phyloP scores from a whole-genome alignment of 2,329 filamentous ascomycete genomes.

The Xylaria sp. region DNA sequence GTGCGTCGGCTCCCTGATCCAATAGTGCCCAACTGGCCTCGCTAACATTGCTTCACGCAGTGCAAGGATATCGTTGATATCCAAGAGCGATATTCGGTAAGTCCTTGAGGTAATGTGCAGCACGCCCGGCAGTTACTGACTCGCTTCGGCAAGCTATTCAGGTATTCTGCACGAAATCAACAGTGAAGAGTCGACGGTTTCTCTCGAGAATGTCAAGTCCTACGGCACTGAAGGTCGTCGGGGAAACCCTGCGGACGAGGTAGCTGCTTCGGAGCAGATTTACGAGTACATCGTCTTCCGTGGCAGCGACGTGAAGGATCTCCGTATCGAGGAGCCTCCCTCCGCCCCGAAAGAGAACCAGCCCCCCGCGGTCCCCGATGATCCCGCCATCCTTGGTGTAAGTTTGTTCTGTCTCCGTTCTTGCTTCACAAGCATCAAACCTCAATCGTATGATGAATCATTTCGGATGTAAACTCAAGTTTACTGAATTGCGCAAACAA shows the following conservation, averaged over 20 bases:
- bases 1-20: conserved; percentile 34
- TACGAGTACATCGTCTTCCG: conserved; percentile 99
- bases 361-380: conserved; percentile 76
- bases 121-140: conserved; percentile 15
- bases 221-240: conserved; percentile 91
- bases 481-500: conserved; percentile 89
- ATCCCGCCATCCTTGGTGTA: conserved; percentile 95
- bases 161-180: conserved; percentile 97
- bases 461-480: conserved; percentile 91
- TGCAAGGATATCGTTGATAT: conserved; percentile 93
- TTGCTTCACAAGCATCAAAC: conserved; percentile 8
- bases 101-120: conserved; percentile 31
- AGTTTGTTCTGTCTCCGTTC: conserved; percentile 45
- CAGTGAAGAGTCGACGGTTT: conserved; percentile 92
- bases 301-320: conserved; percentile 96
- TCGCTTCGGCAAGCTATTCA: conserved; percentile 65
- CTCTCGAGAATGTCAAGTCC: conserved; percentile 91
- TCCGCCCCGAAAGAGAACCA: conserved; percentile 68
- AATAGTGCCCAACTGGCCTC: background rate
- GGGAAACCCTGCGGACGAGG: conserved; percentile 72
- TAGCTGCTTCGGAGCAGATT: conserved; percentile 75
- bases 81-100: conserved; percentile 94
- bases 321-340: conserved; percentile 82
- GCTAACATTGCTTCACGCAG: conserved; percentile 40
- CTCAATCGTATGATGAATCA: conserved; percentile 72